Percentiles rank a stretch among this genome's conserved stretches.
Evolutionary conservation across 2,329 filamentous ascomycete species (phyloP).

Genomic region (Xylaria hypoxylon): DNA sequence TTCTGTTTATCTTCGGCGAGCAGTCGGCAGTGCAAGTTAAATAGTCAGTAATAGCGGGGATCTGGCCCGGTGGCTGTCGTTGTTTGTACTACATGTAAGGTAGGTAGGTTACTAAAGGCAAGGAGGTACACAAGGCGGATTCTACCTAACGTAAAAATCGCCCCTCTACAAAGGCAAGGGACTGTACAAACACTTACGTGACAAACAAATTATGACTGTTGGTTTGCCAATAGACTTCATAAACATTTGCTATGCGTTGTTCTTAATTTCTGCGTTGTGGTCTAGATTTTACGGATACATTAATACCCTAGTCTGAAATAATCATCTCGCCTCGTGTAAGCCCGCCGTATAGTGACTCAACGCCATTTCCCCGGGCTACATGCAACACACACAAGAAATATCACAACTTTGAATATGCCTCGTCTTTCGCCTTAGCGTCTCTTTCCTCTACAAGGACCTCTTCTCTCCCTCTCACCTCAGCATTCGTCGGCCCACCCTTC

Average conservation of each 20-base stretch:
- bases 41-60: constrained; percentile 10
- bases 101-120: too few species aligned
- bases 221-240: not conserved
- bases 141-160: not conserved
- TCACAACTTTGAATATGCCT: constrained; percentile 30
- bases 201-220: not conserved
- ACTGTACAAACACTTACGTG: not conserved
- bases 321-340: too few species aligned
- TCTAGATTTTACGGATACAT: not conserved
- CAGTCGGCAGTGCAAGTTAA: constrained; percentile 16
- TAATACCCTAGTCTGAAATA: not conserved
- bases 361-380: not conserved
- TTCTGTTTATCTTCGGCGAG: constrained; percentile 8
- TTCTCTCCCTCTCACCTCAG: constrained; percentile 64
- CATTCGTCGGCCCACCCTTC: constrained; percentile 62
- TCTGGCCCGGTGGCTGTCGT: not conserved
- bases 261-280: not conserved
- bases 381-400: not conserved
- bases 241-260: too few species aligned
- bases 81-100: too few species aligned
- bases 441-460: constrained; percentile 63
- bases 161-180: constrained; percentile 1
- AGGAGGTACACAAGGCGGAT: not conserved
- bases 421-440: constrained; percentile 38
- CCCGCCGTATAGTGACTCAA: not conserved